A percentile compares a stretch with the other conserved stretches of the same genome.
These are phyloP conservation scores for Tylopilus sp. DNA, from an alignment of 768 basidiomycete species.

Conservation along the genomic window DNA sequence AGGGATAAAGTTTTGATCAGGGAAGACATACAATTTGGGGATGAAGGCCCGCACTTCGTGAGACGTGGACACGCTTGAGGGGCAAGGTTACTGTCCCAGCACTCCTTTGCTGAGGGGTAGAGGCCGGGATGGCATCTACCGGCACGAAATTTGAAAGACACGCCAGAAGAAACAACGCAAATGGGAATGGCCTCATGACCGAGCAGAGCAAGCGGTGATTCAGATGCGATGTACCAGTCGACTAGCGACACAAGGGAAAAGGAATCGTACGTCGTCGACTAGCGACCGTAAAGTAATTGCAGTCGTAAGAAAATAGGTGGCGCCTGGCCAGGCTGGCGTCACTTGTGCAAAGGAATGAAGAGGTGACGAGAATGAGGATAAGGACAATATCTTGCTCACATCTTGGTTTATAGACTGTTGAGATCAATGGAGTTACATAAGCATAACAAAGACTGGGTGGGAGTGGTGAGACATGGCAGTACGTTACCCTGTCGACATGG, in stretches of 20 bases:
- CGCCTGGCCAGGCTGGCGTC: constrained; percentile 18
- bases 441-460: background rate
- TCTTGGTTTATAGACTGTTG: background rate
- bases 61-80: constrained; percentile 34
- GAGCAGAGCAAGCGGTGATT: background rate
- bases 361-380: background rate
- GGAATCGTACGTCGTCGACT: constrained; percentile 16
- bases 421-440: constrained; percentile 13
- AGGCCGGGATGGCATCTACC: constrained; percentile 23
- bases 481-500: constrained; percentile 23
- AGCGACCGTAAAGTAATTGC: constrained; percentile 10
- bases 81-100: constrained; percentile 40
- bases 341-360: background rate
- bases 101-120: constrained; percentile 9
- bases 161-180: constrained; percentile 51
- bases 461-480: constrained; percentile 3
- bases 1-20: background rate
- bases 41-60: constrained; percentile 32
- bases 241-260: constrained; percentile 9
- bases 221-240: constrained; percentile 6
- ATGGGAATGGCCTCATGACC: constrained; percentile 51
- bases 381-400: background rate
- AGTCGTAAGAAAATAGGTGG: constrained; percentile 12
- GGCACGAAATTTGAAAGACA: constrained; percentile 45
- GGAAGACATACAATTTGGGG: constrained; percentile 40